Conservation (phyloP, 179 eudicot genomes). For the Vitellaria paradoxa region DNA sequence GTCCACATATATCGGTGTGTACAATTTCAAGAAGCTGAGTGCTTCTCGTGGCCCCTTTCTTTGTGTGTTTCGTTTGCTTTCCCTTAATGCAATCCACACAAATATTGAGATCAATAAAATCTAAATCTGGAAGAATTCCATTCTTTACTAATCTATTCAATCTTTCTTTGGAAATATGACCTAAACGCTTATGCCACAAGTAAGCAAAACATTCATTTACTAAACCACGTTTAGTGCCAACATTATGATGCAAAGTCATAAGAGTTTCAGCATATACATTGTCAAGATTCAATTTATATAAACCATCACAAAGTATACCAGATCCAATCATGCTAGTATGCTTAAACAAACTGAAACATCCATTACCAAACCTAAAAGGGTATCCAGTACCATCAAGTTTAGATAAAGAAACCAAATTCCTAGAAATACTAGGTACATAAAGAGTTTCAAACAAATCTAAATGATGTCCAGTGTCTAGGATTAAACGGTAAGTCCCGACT, state of each 20-base stretch:
- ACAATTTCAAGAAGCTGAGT: conserved; percentile 8
- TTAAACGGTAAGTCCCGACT: conserved; percentile 12
- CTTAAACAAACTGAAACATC: conserved; percentile 13
- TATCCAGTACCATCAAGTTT: not conserved
- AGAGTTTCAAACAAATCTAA: conserved; percentile 16
- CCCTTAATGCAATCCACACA: conserved; percentile 11
- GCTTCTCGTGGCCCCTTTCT: conserved; percentile 4
- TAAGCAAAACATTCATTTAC: not conserved
- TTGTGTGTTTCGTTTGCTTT: not conserved
- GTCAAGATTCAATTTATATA: conserved; percentile 16
- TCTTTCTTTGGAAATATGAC: not conserved
- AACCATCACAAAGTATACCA: conserved; percentile 5
- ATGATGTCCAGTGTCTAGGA: conserved; percentile 6
- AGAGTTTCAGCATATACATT: not conserved
- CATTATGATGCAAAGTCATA: too few species aligned
- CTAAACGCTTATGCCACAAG: conserved; percentile 1
- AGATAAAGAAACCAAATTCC: conserved; percentile 15
- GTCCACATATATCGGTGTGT: conserved; percentile 5
- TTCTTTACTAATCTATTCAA: not conserved
- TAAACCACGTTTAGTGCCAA: conserved; percentile 1
- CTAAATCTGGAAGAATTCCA: not conserved
- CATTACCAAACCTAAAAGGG: conserved; percentile 5
- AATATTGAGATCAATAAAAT: not conserved
- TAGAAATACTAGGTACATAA: conserved; percentile 10
- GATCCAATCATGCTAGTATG: not conserved